phyloP scores from a whole-genome alignment of 352 stramenopile species.

The Phytopythium boreale region DNA sequence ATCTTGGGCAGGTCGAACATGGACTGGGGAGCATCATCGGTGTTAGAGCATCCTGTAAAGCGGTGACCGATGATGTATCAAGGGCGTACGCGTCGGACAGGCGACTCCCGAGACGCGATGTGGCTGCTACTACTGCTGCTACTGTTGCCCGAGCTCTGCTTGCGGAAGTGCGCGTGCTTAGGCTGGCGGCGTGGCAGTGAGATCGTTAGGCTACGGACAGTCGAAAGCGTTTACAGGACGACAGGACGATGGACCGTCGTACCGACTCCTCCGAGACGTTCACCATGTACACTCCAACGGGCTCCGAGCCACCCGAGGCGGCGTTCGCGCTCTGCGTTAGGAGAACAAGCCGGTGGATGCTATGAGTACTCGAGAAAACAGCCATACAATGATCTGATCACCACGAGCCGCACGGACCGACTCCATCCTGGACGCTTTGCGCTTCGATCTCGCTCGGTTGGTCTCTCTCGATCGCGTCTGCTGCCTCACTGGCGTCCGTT shows the following conservation, averaged over 20 bases:
- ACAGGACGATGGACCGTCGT: background rate
- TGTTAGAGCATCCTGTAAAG: background rate
- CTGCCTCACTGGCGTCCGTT: background rate
- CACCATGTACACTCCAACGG: constrained; percentile 4
- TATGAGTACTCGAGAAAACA: background rate
- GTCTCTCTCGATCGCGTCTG: background rate
- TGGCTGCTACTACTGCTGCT: constrained; percentile 5
- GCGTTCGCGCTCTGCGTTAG: background rate
- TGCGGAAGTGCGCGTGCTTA: constrained; percentile 1
- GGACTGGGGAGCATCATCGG: constrained; percentile 11
- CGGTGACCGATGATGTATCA: too few species aligned
- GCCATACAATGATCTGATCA: too few species aligned
- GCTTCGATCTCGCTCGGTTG: background rate
- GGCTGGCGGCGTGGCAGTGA: background rate
- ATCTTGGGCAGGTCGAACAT: constrained; percentile 28
- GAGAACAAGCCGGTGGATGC: background rate
- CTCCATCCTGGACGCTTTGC: background rate
- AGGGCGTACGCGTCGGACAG: background rate
- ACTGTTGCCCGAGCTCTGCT: constrained; percentile 5
- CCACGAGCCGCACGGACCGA: background rate
- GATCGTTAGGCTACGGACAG: background rate
- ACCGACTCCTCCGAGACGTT: background rate
- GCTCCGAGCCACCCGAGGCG: background rate
- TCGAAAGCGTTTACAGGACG: background rate
- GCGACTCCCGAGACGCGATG: background rate